phyloP scores from a whole-genome alignment of 1,284 basidiomycete genomes.

The Ustilago xerochloae region DNA sequence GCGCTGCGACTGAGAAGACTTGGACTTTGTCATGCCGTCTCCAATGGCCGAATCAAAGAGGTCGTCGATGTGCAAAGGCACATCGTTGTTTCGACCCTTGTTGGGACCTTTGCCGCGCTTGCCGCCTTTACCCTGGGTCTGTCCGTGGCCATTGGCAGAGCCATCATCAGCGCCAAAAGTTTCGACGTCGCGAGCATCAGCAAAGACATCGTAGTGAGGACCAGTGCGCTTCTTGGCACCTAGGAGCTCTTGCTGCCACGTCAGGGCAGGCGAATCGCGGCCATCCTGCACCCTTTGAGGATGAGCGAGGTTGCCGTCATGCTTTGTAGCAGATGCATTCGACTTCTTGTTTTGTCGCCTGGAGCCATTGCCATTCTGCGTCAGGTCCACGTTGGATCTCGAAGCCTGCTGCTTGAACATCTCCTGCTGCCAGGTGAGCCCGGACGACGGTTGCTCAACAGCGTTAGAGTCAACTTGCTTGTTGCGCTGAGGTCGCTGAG shows the following conservation, averaged over 20 bases:
- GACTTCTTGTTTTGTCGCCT: constrained; percentile 25
- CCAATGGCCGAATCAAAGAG: constrained; percentile 37
- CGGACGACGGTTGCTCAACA: constrained; percentile 19
- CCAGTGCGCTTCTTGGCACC: constrained; percentile 48
- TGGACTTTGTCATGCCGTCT: constrained; percentile 27
- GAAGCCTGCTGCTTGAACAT: constrained; percentile 38
- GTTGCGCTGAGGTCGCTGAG: constrained; percentile 11
- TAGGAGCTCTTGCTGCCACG: constrained; percentile 60
- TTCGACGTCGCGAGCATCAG: constrained; percentile 54
- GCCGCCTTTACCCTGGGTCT: constrained; percentile 16
- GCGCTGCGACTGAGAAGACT: constrained; percentile 27
- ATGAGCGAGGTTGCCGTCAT: constrained; percentile 46
- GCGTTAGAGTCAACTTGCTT: constrained; percentile 5
- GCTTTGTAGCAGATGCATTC: constrained; percentile 20
- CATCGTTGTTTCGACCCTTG: constrained; percentile 34
- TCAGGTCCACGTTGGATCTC: constrained; percentile 23
- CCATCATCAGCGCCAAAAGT: constrained; percentile 49
- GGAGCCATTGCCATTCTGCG: constrained; percentile 22
- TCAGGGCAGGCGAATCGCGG: constrained; percentile 45
- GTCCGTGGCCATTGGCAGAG: constrained; percentile 5
- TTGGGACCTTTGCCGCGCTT: constrained; percentile 28
- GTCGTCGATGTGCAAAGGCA: constrained; percentile 47
- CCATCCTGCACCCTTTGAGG: constrained; percentile 44
- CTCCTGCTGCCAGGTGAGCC: constrained; percentile 58
- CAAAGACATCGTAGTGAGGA: constrained; percentile 58